These are phyloP conservation scores for Cyphellophora attinorum DNA, from an alignment of 2,329 filamentous ascomycete genomes.

Conservation along the genomic window DNA sequence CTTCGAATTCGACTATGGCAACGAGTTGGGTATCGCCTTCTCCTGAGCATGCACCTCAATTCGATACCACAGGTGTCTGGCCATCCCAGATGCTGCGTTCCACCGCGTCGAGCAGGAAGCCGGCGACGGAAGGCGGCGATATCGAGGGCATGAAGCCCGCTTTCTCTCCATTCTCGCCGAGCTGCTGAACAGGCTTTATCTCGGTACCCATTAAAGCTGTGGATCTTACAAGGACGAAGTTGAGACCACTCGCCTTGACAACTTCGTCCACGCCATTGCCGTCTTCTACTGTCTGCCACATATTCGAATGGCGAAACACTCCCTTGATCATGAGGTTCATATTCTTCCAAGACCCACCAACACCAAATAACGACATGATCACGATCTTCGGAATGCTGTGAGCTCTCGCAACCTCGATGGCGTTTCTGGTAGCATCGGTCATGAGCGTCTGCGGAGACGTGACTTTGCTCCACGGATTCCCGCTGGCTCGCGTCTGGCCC, in stretches of 20 bases:
- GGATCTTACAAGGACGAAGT: slow-evolving; percentile 38
- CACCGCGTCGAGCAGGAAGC: slow-evolving; percentile 36
- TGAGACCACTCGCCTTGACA: slow-evolving; percentile 26
- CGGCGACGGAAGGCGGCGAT: slow-evolving; percentile 32
- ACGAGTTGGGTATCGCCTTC: not conserved
- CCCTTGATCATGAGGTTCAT: slow-evolving; percentile 33
- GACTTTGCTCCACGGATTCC: slow-evolving; percentile 39
- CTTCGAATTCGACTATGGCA: slow-evolving; percentile 1
- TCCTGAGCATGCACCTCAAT: slow-evolving; percentile 19
- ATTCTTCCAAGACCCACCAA: slow-evolving; percentile 34
- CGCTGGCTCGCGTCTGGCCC: slow-evolving; percentile 34
- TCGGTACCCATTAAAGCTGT: slow-evolving; percentile 33
- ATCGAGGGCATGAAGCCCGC: slow-evolving; percentile 30
- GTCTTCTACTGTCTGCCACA: slow-evolving; percentile 38
- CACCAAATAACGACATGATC: slow-evolving; percentile 42
- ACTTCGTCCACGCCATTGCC: slow-evolving; percentile 38
- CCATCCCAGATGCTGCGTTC: slow-evolving; percentile 34
- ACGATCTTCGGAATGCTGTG: slow-evolving; percentile 34
- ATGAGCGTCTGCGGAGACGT: slow-evolving; percentile 38
- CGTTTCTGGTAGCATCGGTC: slow-evolving; percentile 24
- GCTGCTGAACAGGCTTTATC: slow-evolving; percentile 27
- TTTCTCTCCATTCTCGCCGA: slow-evolving; percentile 33
- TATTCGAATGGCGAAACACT: slow-evolving; percentile 38
- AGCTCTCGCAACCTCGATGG: slow-evolving; percentile 25
- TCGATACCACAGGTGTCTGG: slow-evolving; percentile 38